Base-by-base conservation (phyloP, 2,329 filamentous ascomycete genomes). In the Colletotrichum simmondsii region DNA sequence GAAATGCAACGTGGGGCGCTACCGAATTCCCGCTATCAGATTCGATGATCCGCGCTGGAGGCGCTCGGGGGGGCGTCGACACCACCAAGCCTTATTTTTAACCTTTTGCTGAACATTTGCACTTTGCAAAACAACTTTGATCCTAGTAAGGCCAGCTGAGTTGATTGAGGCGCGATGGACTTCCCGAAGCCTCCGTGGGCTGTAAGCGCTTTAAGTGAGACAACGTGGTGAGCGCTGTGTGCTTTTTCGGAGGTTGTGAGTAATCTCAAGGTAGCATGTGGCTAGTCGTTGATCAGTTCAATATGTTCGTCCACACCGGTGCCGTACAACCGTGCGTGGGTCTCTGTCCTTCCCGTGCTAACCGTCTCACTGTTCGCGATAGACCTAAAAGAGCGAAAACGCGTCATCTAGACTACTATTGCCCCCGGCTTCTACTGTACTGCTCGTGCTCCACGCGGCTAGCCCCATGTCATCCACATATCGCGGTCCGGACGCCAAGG, bases 301-400 rank as follows among this genome's bases (percentile, higher is more conserved):
- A 26, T 26, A 58, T 28, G 19, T 59, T 49, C 30, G 22, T 32
- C 37, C 19, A 52, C 42, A 42, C 26, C 42, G 19, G 54, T 61
- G 59, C 70, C 70, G 65, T 22, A 24, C 54, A 65, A 52, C 70
- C 70, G 70, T 58, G 22, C 54, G 59, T 56, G 65, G 60, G 46
- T 30, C 62, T 56, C 22, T 24, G 14, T n/a, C 30, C 14, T 28
- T 32, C 19, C 46, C 32, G 54, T 59, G 8, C 32, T 53, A 30
- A 54, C 66, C 70, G 65, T 57, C 22, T 35, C 5, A 5, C 54
- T 46, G 10, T 32, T 35, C 30, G 37, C 42, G 16, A 59, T 54
- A 14, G 22, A 52, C 26, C 28, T 26, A 28, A 54, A 46, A 54
- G 30, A 26, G 60, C 37, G 46, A 61, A 35, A 49, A 49, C 65